Base-by-base conservation (phyloP, 2,329 filamentous ascomycete genomes). In the Trichoderma koningii region DNA sequence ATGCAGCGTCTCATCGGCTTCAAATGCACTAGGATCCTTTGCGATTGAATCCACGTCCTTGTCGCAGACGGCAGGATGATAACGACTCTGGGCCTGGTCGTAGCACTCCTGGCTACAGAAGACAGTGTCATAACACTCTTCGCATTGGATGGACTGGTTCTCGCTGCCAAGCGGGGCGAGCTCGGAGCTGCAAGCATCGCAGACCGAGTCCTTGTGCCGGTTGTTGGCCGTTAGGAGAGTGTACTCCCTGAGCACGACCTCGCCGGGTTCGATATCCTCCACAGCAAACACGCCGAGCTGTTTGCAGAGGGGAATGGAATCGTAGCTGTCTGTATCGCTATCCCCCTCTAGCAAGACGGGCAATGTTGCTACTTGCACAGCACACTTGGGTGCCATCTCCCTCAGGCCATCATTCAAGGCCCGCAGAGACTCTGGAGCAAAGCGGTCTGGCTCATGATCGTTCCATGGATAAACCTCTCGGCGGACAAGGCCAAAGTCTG, bases 251-350 rank as follows among this genome's bases (percentile, higher is more conserved):
- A 99, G 83, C 2, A 97, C 87, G 6, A 84, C 81, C 74, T 96
- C 90, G 10, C 90, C 91, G 0, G 92, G 86, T 0, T 81, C 78
- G 44, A 98, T 91, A 69, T 96, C 89, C 68, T 91, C 85, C 70
- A 87, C 91, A 7, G 93, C 94, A 74, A 98, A 98, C 3, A 99
- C 84, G 5, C 95, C 95, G 0, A 99, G 84, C 76, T 99, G 95
- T 66, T 85, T 84, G 70, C 87, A 88, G 5, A 85, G 89, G 9
- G 82, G 79, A 17, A 82, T 83, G 47, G 79, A 79, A n/a, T 82
- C 79, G 69, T 80, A 81, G 28, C 72, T 73, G 66, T 83, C 80
- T 1, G 79, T 82, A 30, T 78, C 77, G 64, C 83, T 84, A 4
- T 83, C 84, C 26, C 80, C 79, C 55, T 84, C 81, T 12, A 88